phyloP scores from a whole-genome alignment of 805 yeast genomes.

The Metschnikowia kofuensis region DNA sequence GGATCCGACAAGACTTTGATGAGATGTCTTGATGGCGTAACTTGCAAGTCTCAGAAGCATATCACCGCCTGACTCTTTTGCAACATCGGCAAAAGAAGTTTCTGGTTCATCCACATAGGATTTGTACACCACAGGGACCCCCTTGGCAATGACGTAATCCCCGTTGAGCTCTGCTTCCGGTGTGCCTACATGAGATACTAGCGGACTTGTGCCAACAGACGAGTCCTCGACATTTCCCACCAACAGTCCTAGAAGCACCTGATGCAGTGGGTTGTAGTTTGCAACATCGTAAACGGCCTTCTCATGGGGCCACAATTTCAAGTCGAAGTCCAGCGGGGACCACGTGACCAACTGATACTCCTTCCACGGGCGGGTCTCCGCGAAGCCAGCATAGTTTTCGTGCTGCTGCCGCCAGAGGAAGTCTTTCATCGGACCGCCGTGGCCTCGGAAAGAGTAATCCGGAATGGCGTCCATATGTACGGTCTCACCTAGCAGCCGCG shows the following conservation, averaged over 20 bases:
- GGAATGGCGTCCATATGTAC: conserved; percentile 20
- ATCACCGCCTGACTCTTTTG: conserved; percentile 31
- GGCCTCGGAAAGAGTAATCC: conserved; percentile 67
- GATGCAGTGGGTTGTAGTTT: conserved; percentile 37
- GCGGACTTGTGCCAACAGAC: not conserved
- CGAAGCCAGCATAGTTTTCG: conserved; percentile 42
- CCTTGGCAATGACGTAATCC: conserved; percentile 1
- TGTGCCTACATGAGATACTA: conserved; percentile 1
- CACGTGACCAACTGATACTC: conserved; percentile 92
- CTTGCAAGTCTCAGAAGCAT: conserved; percentile 36
- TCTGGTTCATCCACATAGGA: conserved; percentile 40
- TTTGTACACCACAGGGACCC: conserved; percentile 22
- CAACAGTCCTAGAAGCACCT: conserved; percentile 19
- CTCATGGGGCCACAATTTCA: conserved; percentile 72
- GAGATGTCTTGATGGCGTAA: conserved; percentile 35
- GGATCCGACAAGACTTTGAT: conserved; percentile 32
- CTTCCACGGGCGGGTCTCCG: conserved; percentile 56
- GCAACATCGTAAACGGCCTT: conserved; percentile 35
- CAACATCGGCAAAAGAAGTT: conserved; percentile 30
- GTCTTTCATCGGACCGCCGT: conserved; percentile 80
- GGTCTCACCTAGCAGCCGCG: conserved; percentile 24
- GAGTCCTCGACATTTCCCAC: not conserved
- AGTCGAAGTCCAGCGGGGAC: conserved; percentile 79
- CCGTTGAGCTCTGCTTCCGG: conserved; percentile 10
- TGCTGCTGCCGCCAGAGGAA: conserved; percentile 74